Percentiles rank a stretch among this genome's conserved stretches.
Conservation (phyloP, 2,329 filamentous ascomycete genomes). For the Aspergillus latus region DNA sequence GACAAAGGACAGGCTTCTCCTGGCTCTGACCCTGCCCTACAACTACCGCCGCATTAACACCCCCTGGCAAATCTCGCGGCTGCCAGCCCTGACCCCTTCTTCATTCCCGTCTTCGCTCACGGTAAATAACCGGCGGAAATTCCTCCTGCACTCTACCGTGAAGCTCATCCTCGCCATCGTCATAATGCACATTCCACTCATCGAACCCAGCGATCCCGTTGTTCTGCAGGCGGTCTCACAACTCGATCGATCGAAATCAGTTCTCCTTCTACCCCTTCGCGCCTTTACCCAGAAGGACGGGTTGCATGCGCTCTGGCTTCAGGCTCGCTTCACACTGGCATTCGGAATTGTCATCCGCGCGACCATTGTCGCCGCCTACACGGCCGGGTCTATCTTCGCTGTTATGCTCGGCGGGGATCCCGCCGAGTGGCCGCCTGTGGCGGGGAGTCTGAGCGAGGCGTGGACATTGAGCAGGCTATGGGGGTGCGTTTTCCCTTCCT, state of each 20-base stretch:
- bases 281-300: not conserved
- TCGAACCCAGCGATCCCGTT: slow-evolving; percentile 12
- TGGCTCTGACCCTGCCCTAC: slow-evolving; percentile 17
- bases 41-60: slow-evolving; percentile 26
- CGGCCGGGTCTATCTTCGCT: not conserved
- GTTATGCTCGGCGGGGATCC: slow-evolving; percentile 15
- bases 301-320: not conserved
- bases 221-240: not conserved
- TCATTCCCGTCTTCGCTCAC: not conserved
- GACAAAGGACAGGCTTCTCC: slow-evolving; percentile 3
- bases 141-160: slow-evolving; percentile 4
- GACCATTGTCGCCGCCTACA: slow-evolving; percentile 18
- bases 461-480: slow-evolving; percentile 20
- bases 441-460: slow-evolving; percentile 10
- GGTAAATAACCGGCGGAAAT: slow-evolving; percentile 4
- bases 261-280: slow-evolving; percentile 2
- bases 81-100: slow-evolving; percentile 12
- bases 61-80: slow-evolving; percentile 21
- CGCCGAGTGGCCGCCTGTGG: slow-evolving; percentile 21
- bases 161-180: slow-evolving; percentile 8
- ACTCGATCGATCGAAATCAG: slow-evolving; percentile 2
- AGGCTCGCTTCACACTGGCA: slow-evolving; percentile 15
- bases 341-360: slow-evolving; percentile 20
- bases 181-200: slow-evolving; percentile 14
- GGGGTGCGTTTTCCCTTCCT: slow-evolving; percentile 15